phyloP scores from a whole-genome alignment of 23 red algal species.

The Gracilaria caudata region DNA sequence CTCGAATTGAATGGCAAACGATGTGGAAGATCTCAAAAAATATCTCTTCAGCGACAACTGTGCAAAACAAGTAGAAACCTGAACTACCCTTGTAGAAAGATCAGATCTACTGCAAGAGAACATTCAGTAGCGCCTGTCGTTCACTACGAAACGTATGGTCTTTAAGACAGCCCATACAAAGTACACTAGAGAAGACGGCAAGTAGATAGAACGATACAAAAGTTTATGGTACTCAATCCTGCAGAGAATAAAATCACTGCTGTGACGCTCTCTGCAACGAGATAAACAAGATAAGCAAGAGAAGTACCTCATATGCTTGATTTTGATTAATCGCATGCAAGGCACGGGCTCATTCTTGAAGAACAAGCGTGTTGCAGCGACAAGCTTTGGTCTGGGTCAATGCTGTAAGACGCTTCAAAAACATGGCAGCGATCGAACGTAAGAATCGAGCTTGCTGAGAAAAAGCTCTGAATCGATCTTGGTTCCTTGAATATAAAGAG shows the following conservation, averaged over 20 bases:
- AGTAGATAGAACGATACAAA: no score
- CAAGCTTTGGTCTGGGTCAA: neutral
- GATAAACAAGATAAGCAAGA: neutral
- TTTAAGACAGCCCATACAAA: no score
- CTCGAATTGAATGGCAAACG: neutral
- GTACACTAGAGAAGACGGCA: no score
- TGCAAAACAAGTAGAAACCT: no score
- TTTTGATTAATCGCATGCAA: no score
- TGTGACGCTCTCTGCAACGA: constrained; percentile 37
- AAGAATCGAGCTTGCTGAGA: constrained; percentile 81
- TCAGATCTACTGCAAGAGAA: no score
- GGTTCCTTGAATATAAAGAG: constrained; percentile 72
- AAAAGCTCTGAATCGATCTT: constrained; percentile 73
- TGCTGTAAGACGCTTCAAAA: constrained; percentile 40
- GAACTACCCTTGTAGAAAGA: no score
- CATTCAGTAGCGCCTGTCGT: no score
- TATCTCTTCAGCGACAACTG: neutral
- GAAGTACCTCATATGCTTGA: neutral
- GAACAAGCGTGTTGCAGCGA: neutral
- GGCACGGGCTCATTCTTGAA: neutral
- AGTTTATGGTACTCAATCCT: constrained; percentile 84
- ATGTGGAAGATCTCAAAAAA: constrained; percentile 9
- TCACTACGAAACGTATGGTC: constrained; percentile 88
- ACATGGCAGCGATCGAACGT: constrained; percentile 80
- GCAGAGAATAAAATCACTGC: constrained; percentile 81